Base-by-base conservation (phyloP, 2,329 filamentous ascomycete genomes). In the Fusarium abutilonis region DNA sequence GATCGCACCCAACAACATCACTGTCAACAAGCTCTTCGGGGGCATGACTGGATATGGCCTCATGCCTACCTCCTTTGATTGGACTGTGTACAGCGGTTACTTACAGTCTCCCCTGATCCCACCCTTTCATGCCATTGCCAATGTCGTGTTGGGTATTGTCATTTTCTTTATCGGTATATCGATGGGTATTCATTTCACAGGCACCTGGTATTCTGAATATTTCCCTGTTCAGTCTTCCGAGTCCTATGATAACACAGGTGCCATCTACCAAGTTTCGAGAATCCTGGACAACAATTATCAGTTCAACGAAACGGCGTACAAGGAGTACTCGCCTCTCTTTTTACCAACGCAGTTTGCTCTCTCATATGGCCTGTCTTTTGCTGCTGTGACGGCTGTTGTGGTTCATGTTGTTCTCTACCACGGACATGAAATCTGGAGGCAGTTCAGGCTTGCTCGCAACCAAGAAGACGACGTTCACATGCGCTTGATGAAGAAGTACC, bases 11-110 rank as follows among this genome's bases (percentile, higher is more conserved):
- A 77, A 87, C 47, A 86, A 81, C 55, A 77, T 84, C 5, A 70
- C 85, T n/a, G 73, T 88, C 60, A 88, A 88, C 71, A 85, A 88
- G 73, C 67, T 88, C n/a, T 87, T 88, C 58, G 86, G 86, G 6
- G 83, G 83, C 3, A 79, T 78, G 63, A 83, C 83, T 13, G 85
- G 86, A 1, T 76, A 87, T 21, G 86, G 84, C 1, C 73, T 88
- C 14, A 79, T 87, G 53, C 85, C 86, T 7, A 80, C 86, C n/a
- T 86, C 83, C 0, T 87, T 88, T 59, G 80, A 83, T 64, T 83
- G 80, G 79, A 77, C 74, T 4, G 73, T 76, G 52, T 74, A 82
- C 65, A 80, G 79, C 34, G 82, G 80, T 28, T 84, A 81, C 70
- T 63, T 83, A 21, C 71, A 73, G 40, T 83, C 80, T 10, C 82